These are phyloP conservation scores for Ceratocystis smalleyi DNA, from an alignment of 2,329 filamentous ascomycete genomes.

Conservation along the genomic window DNA sequence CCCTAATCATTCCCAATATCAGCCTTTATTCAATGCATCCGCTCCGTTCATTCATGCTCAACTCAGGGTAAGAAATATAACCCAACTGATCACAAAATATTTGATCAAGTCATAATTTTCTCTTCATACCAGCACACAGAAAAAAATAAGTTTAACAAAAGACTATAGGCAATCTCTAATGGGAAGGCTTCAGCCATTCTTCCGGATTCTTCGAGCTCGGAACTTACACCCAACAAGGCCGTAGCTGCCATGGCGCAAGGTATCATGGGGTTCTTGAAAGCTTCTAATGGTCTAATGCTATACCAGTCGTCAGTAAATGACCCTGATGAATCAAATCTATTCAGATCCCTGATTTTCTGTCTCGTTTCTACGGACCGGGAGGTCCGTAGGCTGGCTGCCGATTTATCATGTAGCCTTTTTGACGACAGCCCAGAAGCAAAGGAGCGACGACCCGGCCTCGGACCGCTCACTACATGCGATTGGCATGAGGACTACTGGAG, in stretches of 20 bases:
- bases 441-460: constrained; percentile 25
- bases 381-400: constrained; percentile 33
- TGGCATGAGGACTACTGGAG: constrained; percentile 37
- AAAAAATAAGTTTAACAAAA: neutral
- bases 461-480: constrained; percentile 25
- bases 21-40: constrained; percentile 38
- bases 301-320: constrained; percentile 19
- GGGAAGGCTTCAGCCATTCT: constrained; percentile 8
- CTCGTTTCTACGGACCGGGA: constrained; percentile 37
- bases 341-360: constrained; percentile 35
- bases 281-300: constrained; percentile 24
- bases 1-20: constrained; percentile 33
- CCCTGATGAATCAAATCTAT: constrained; percentile 9
- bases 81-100: too few relatives aligned
- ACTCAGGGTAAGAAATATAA: constrained; percentile 33
- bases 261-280: constrained; percentile 42
- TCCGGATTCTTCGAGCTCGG: constrained; percentile 6
- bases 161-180: constrained; percentile 14
- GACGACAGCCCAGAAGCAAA: constrained; percentile 24
- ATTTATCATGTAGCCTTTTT: constrained; percentile 36
- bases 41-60: constrained; percentile 42
- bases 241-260: constrained; percentile 33
- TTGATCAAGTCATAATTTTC: too few relatives aligned
- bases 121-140: too few relatives aligned
- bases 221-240: constrained; percentile 19